Conservation (phyloP, 2,329 filamentous ascomycete genomes). For the Fusarium camptoceras region DNA sequence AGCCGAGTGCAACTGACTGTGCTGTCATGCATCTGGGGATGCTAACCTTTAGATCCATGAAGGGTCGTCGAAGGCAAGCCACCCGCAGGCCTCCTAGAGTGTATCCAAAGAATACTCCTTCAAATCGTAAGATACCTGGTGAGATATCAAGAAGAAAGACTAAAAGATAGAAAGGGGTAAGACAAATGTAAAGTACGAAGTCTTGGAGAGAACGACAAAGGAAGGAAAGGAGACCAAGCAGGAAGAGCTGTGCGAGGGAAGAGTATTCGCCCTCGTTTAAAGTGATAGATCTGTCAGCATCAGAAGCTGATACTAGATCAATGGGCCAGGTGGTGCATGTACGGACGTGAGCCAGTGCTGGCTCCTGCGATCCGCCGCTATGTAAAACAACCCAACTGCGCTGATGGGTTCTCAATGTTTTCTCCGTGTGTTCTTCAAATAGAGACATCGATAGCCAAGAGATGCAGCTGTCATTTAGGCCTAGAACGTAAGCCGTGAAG, state of each 20-base stretch:
- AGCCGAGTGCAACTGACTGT: neutral
- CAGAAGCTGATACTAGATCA: no score
- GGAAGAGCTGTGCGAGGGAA: neutral
- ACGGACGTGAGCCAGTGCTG: neutral
- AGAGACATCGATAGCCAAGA: neutral
- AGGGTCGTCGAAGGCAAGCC: neutral
- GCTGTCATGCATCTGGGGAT: neutral
- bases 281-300: no score
- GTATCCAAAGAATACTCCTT: neutral
- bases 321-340: neutral
- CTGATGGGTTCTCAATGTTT: neutral
- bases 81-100: neutral
- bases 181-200: neutral
- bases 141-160: neutral
- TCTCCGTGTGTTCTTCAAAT: neutral
- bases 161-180: neutral
- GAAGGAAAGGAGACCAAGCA: neutral
- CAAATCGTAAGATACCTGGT: neutral
- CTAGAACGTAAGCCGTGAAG: neutral
- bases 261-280: no score
- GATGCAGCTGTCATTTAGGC: neutral
- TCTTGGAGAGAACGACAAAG: neutral
- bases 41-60: neutral
- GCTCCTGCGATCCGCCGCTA: neutral
- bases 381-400: neutral